phyloP scores from a whole-genome alignment of 2,329 filamentous ascomycete species.

The Aureobasidium sp. region DNA sequence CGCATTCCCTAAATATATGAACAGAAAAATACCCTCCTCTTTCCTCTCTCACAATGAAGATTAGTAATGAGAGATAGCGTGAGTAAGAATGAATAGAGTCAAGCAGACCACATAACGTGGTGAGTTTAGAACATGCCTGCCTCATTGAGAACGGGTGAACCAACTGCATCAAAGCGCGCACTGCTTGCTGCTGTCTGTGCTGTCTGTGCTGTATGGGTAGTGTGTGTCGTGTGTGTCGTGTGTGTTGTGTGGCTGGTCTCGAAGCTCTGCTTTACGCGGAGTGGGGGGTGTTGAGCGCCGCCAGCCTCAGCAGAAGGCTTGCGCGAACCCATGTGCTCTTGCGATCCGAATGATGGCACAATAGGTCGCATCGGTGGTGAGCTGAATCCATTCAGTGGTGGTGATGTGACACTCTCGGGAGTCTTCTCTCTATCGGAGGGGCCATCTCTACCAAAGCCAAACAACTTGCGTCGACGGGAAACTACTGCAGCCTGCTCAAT shows the following conservation, averaged over 20 bases:
- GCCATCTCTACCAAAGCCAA: conserved; percentile 17
- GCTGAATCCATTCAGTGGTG: conserved; percentile 4
- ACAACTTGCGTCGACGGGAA: conserved; percentile 43
- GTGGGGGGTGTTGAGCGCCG: not conserved
- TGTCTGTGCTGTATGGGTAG: not conserved
- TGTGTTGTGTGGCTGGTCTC: not conserved
- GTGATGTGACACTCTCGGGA: not conserved
- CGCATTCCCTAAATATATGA: not conserved
- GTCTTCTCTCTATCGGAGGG: not conserved
- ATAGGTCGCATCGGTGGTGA: not conserved
- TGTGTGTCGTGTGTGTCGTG: not conserved
- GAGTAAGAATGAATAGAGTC: not conserved
- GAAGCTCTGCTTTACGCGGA: not conserved
- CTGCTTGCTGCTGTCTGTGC: not conserved
- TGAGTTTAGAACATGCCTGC: conserved; percentile 14
- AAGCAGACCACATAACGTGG: not conserved
- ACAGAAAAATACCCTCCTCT: not conserved
- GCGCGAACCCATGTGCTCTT: conserved; percentile 4
- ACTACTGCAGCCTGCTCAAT: conserved; percentile 39
- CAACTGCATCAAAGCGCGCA: conserved; percentile 12
- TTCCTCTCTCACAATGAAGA: not conserved
- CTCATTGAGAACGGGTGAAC: conserved; percentile 15
- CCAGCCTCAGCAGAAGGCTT: not conserved
- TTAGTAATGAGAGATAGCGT: not conserved
- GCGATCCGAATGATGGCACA: not conserved